Evolutionary conservation across 2,329 filamentous ascomycete species (phyloP), one percentile per base, ranked within the genome.

Genomic region (Pseudofabraea citricarpa): DNA sequence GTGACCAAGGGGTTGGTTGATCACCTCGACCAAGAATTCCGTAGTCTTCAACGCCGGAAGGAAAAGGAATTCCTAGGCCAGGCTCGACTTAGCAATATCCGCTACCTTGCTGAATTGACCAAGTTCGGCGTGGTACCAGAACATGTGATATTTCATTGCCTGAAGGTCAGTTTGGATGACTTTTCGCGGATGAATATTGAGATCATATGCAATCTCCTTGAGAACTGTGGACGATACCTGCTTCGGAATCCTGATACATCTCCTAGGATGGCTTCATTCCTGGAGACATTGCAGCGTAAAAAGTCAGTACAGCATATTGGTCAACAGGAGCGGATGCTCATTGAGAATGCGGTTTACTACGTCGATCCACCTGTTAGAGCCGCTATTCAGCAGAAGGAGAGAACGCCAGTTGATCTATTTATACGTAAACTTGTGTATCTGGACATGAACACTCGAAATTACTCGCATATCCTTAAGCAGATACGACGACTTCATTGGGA

Each of bases 131-230:
- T 96, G 23, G 93, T 98, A 7, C 93, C 94, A 1, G 93, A 98
- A 64, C 93, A 98, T 65, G 91, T 98, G 51, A 94, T 98, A 42
- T 98, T 98, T 61, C 93, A 98, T 61, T 98, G 93, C 61, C 80
- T 98, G 56, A 98, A 96, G 65, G 91, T 98, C 63, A 94, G 91
- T 54, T 70, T 98, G 21, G 93, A 98, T 57, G 93, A 98, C 59
- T 98, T 98, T 60, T 96, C 93, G 2, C 81, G 91, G 48, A 96
- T 96, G 87, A 98, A 98, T 59, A 96, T 98, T 51, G 94, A 98
- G 64, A 96, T 98, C 56, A 91, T 98, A 51, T 94, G 90, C 58
- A 95, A 94, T 58, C 73, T 98, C 21, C 75, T 98, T 18, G 93
- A 98, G 64, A 97, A 97, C 52, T 98, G 94, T 59, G 93, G 93